phyloP scores from a whole-genome alignment of 257 asterid species.

The Ilex aquifolium region DNA sequence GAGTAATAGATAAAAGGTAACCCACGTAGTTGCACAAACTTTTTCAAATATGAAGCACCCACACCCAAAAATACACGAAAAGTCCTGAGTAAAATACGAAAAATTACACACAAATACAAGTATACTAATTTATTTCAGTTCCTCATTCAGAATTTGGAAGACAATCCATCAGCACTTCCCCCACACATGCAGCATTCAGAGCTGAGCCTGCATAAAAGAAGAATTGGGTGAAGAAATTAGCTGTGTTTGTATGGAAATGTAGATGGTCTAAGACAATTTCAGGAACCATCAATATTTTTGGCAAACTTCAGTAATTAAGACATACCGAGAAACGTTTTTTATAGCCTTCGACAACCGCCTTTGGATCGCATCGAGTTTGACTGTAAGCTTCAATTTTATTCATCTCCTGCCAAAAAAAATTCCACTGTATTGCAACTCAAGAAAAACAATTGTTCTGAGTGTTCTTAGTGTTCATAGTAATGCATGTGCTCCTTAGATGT shows the following conservation, averaged over 20 bases:
- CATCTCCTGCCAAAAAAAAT: conserved; percentile 46
- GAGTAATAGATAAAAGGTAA: too few relatives aligned
- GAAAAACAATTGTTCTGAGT: too few relatives aligned
- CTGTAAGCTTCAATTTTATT: conserved; percentile 73
- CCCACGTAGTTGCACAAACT: too few relatives aligned
- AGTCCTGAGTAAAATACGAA: too few relatives aligned
- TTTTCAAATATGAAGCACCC: too few relatives aligned
- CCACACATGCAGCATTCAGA: conserved; percentile 2
- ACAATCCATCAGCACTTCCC: too few relatives aligned
- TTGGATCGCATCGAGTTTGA: conserved; percentile 52
- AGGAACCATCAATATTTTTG: neutral
- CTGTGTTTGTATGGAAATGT: neutral
- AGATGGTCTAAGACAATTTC: neutral
- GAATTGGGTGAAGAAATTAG: neutral
- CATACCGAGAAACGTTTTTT: conserved; percentile 51
- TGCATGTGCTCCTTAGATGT: neutral
- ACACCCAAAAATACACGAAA: too few relatives aligned
- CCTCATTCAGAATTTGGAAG: too few relatives aligned
- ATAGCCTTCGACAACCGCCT: conserved; percentile 58
- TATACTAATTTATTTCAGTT: too few relatives aligned
- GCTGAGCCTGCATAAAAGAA: conserved; percentile 12
- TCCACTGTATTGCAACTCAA: too few relatives aligned
- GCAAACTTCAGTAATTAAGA: neutral
- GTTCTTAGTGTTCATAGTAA: too few relatives aligned
- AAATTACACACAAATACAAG: too few relatives aligned